Conservation (phyloP, 1,139 yeast species). For the Saccharomycopsis crataegensis region DNA sequence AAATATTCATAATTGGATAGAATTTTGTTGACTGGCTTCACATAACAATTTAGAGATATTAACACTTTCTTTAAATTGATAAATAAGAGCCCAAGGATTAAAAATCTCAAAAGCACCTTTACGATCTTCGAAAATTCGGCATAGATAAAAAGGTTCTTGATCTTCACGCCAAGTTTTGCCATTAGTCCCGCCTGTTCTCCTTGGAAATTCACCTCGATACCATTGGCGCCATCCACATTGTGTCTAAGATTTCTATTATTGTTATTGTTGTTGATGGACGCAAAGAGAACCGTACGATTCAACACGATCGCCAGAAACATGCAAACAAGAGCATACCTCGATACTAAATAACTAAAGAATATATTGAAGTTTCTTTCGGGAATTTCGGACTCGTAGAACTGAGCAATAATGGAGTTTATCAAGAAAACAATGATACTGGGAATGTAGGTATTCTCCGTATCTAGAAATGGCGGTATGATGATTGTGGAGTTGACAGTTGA, state of each 20-base stretch:
- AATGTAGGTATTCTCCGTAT: too few species aligned
- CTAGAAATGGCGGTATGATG: too few species aligned
- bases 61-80: slow-evolving; percentile 33
- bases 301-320: slow-evolving; percentile 58
- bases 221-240: slow-evolving; percentile 12
- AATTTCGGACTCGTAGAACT: slow-evolving; percentile 26
- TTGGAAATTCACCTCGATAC: slow-evolving; percentile 20
- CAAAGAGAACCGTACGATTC: slow-evolving; percentile 61
- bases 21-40: slow-evolving; percentile 21
- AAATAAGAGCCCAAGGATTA: slow-evolving; percentile 32
- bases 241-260: background rate
- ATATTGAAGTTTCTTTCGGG: slow-evolving; percentile 25
- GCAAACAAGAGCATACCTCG: slow-evolving; percentile 46
- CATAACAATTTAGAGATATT: slow-evolving; percentile 32
- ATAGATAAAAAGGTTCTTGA: background rate
- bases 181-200: slow-evolving; percentile 20
- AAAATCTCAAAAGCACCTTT: slow-evolving; percentile 31
- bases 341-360: slow-evolving; percentile 35
- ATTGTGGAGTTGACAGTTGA: too few species aligned
- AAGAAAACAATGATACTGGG: background rate
- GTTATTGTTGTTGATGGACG: slow-evolving; percentile 36
- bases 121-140: slow-evolving; percentile 25
- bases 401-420: slow-evolving; percentile 26
- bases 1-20: slow-evolving; percentile 21
- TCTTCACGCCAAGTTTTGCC: background rate